Evolutionary conservation across 75 land plant genomes (phyloP).

Genomic region (Cupressus sempervirens): DNA sequence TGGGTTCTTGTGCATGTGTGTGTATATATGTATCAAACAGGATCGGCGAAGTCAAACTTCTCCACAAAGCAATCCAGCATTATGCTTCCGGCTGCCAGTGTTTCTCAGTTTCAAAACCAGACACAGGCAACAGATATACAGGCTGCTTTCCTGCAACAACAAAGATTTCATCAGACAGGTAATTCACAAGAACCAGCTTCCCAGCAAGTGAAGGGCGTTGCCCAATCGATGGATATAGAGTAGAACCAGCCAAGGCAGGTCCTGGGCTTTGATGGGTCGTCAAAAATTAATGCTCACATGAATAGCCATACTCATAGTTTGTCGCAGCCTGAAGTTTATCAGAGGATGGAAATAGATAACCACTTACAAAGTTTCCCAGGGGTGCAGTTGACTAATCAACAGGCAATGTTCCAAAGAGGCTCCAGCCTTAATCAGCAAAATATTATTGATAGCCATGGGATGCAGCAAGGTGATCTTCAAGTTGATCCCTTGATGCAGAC

Average conservation of each 20-base stretch:
- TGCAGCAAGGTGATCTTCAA: slow-evolving; percentile 13
- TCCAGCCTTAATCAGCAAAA: neutral
- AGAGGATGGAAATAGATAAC: slow-evolving; percentile 12
- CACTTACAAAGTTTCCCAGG: slow-evolving; percentile 15
- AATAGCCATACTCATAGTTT: slow-evolving; percentile 5
- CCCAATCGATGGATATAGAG: slow-evolving; percentile 8
- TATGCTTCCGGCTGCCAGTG: slow-evolving; percentile 3
- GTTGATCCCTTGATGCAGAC: slow-evolving; percentile 20
- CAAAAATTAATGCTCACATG: slow-evolving; percentile 13
- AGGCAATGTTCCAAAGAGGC: slow-evolving; percentile 8
- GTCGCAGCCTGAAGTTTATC: slow-evolving; percentile 1
- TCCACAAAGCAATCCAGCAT: slow-evolving; percentile 10
- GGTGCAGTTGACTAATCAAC: slow-evolving; percentile 13
- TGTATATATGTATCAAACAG: no score
- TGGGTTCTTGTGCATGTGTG: no score
- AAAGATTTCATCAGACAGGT: slow-evolving; percentile 8
- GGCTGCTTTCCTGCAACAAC: slow-evolving; percentile 11
- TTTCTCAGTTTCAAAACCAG: slow-evolving; percentile 21
- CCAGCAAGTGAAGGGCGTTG: slow-evolving; percentile 19
- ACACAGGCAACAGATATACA: slow-evolving; percentile 5
- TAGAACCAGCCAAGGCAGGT: slow-evolving; percentile 13
- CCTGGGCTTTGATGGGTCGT: slow-evolving; percentile 22
- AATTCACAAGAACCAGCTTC: slow-evolving; percentile 21
- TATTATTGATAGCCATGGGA: slow-evolving; percentile 8
- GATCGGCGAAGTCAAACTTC: slow-evolving; percentile 9